Conservation (phyloP, 768 basidiomycete genomes). For the Suillus alpinus region DNA sequence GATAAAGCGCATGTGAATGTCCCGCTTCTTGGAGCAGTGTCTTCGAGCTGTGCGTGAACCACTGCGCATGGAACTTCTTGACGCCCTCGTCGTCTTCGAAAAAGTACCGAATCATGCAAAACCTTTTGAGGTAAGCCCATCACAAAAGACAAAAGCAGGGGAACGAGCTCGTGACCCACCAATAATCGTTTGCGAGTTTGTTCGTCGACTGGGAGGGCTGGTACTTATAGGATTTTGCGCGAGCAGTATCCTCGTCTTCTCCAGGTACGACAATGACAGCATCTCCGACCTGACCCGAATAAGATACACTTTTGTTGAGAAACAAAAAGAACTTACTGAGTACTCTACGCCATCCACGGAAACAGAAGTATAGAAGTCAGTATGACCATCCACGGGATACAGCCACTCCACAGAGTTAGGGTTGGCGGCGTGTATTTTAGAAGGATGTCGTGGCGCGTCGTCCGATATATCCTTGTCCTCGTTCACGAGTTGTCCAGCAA, state of each 20-base stretch:
- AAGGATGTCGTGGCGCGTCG: constrained; percentile 3
- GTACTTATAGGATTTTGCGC: constrained; percentile 39
- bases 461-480: constrained; percentile 27
- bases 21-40: constrained; percentile 66
- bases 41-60: constrained; percentile 63
- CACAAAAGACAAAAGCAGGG: neutral
- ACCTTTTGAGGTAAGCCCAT: constrained; percentile 43
- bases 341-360: constrained; percentile 58
- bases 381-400: constrained; percentile 16
- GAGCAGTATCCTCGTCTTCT: constrained; percentile 39
- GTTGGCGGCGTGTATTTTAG: constrained; percentile 27
- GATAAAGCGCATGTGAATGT: constrained; percentile 58
- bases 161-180: constrained; percentile 42
- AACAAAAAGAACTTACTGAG: constrained; percentile 35
- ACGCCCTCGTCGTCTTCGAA: constrained; percentile 39
- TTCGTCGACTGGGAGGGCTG: constrained; percentile 49
- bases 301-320: constrained; percentile 2
- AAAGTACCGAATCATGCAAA: constrained; percentile 65
- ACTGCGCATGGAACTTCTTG: constrained; percentile 69
- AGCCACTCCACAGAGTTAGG: constrained; percentile 36
- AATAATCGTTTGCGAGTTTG: constrained; percentile 52
- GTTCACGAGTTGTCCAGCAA: constrained; percentile 30
- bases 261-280: constrained; percentile 63
- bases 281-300: constrained; percentile 53
- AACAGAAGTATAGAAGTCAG: constrained; percentile 42